Base-by-base conservation (phyloP, 106 monocot species). In the Triglochin maritima region DNA sequence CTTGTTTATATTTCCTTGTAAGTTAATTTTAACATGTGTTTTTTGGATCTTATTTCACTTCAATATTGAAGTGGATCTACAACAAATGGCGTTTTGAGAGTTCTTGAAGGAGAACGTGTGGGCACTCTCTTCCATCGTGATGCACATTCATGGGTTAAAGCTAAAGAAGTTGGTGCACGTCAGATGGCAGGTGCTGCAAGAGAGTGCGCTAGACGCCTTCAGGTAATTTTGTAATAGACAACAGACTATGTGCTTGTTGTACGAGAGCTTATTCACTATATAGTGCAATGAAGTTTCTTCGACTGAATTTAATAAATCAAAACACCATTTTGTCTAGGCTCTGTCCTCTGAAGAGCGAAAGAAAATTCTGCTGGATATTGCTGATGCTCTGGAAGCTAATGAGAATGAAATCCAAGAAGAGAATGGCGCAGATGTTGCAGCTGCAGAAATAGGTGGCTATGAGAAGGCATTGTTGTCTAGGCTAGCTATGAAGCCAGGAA, bases 151-250 rank as follows among this genome's bases (percentile, higher is more conserved):
- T 95, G 84, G 87, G 64, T 56, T 69, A 58, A 73, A 42, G 62
- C 70, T 13, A 84, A 84, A 59, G 86, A 92, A 74, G 67, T 54
- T 75, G 66, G 78, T 77, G 76, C 86, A 45, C 83, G 84, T 47
- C 84, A 98, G 59, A 98, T 98, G 96, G 88, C 91, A 62, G 82
- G 84, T 84, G 78, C 96, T 47, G 88, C 96, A 65, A 91, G 96
- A 68, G 91, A 98, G 56, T 86, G 83, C 72, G 91, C 98, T 47
- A 88, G 98, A 49, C 76, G 82, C 48, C 86, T 98, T 76, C 90
- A 91, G 90, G 96, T 96, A 14, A 29, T 29, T 29, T 16, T 17
- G 17, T 29, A 29, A 29, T 29, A 29, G 29, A 29, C 29, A 29
- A 29, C 29, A 29, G 29, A 29, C 29, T 29, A 29, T 29, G 29